A percentile compares a stretch with the other conserved stretches of the same genome.
Conservation (phyloP, 441 rosid genomes). For the Aquilaria agallochum region DNA sequence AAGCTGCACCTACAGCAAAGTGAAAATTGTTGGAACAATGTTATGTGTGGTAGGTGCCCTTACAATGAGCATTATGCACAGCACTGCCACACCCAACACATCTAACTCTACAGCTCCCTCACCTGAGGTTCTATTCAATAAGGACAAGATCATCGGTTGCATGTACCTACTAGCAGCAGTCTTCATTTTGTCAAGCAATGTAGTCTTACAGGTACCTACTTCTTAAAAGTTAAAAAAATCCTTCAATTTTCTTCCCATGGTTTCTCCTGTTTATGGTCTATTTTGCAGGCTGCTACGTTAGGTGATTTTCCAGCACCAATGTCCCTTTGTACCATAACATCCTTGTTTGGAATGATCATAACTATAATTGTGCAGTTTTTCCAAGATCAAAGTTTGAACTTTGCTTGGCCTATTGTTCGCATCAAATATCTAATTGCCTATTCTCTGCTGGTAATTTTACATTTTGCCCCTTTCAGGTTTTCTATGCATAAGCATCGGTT, state of each 20-base stretch:
- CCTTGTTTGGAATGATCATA: slow-evolving; percentile 53
- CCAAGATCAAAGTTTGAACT: slow-evolving; percentile 27
- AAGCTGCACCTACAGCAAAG: slow-evolving; percentile 56
- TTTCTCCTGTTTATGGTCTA: no score
- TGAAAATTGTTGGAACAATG: slow-evolving; percentile 65
- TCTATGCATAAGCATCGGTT: no score
- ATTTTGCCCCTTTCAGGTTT: background rate
- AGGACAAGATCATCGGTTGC: slow-evolving; percentile 57
- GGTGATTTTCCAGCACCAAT: slow-evolving; percentile 76
- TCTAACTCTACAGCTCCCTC: background rate
- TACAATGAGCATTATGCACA: slow-evolving; percentile 67
- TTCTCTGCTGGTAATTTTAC: slow-evolving; percentile 46
- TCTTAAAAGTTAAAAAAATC: background rate
- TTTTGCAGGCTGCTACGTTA: slow-evolving; percentile 51
- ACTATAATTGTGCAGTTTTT: slow-evolving; percentile 38
- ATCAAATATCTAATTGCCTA: slow-evolving; percentile 29
- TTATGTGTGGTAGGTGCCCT: slow-evolving; percentile 67
- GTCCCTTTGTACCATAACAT: slow-evolving; percentile 64
- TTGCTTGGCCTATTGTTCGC: slow-evolving; percentile 31
- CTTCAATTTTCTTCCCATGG: background rate
- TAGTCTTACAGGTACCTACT: slow-evolving; percentile 53
- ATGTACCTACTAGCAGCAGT: slow-evolving; percentile 53
- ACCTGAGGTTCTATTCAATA: slow-evolving; percentile 21
- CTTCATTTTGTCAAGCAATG: slow-evolving; percentile 41
- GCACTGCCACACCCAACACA: slow-evolving; percentile 24